Percentiles rank a stretch among this genome's conserved stretches.
phyloP scores from a whole-genome alignment of 331 rosid species.

The Erythrophleum ivorense region DNA sequence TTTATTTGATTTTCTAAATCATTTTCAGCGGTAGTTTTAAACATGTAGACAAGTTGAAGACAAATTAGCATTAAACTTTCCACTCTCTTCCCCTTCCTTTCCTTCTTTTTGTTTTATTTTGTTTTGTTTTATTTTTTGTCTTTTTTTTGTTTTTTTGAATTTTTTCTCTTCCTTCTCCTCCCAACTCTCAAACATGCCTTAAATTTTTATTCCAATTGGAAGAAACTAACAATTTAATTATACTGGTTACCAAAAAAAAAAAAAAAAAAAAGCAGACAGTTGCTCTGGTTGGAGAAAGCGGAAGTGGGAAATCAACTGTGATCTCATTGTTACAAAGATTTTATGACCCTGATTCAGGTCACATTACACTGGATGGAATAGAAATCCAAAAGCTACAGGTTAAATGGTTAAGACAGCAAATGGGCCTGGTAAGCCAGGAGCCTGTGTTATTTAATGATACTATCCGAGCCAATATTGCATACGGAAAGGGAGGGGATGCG shows the following conservation, averaged over 20 bases:
- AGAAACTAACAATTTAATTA: constrained; percentile 43
- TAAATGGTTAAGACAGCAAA: constrained; percentile 68
- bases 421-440: constrained; percentile 70
- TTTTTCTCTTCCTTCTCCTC: too few species aligned
- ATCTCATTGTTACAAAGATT: constrained; percentile 64
- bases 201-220: background rate
- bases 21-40: too few species aligned
- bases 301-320: constrained; percentile 71
- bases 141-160: too few species aligned
- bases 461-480: constrained; percentile 62
- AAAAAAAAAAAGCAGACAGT: constrained; percentile 49
- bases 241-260: background rate
- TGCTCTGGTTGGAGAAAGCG: constrained; percentile 71
- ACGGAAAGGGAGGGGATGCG: constrained; percentile 55
- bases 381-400: constrained; percentile 58
- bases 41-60: too few species aligned
- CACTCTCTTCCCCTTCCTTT: too few species aligned
- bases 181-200: too few species aligned
- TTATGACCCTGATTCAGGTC: constrained; percentile 63
- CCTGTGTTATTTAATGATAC: constrained; percentile 63
- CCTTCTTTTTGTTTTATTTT: too few species aligned
- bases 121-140: too few species aligned
- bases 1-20: too few species aligned
- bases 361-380: constrained; percentile 60
- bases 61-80: too few species aligned